Evolutionary conservation across 2,329 filamentous ascomycete species (phyloP), one percentile per base, ranked within the genome.

Genomic region (Alternaria brassicicola): DNA sequence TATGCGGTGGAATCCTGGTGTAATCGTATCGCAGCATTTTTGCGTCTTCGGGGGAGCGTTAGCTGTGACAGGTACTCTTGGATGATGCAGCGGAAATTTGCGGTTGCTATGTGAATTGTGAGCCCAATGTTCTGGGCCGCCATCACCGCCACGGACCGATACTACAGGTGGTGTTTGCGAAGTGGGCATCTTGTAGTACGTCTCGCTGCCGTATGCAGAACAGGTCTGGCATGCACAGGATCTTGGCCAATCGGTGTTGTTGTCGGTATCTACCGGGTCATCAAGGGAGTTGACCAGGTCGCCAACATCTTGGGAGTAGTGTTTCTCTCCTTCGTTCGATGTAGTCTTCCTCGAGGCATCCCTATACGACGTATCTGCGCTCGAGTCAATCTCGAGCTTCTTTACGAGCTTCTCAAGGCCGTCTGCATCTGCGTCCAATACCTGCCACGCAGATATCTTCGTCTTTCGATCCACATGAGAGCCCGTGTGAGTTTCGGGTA

Each of bases 371-470:
- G 7, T 23, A 1, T 25, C 31, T 38, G 5, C 3, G 3, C 19
- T 19, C 10, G 17, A 4, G 12, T 28, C 23, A 15, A 53, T 28
- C 1, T 23, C 5, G 10, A 38, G 23, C 12, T n/a, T 7, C 3
- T 28, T 30, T 12, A 53, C 12, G 10, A 19, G 25, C 31, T 31
- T 46, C n/a, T 21, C 31, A n/a, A 31, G 23, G 12, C 13, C n/a
- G 3, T 38, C 25, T 23, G 15, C 19, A 31, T 59, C 56, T 9
- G n/a, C 45, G 19, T 57, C 38, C 7, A n/a, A 13, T 8, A 42
- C 28, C 10, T 61, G 52, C 64, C 64, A 62, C 2, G 52, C 36
- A 17, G 33, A 12, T 28, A 50, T 43, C 21, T 36, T 43, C 10
- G 46, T 42, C 33, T 33, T 15, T 7, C 52, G 33, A 23, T 55